Evolutionary conservation across 1,284 basidiomycete species (phyloP), one percentile per base, ranked within the genome.

Genomic region (Puccinia novopanici): DNA sequence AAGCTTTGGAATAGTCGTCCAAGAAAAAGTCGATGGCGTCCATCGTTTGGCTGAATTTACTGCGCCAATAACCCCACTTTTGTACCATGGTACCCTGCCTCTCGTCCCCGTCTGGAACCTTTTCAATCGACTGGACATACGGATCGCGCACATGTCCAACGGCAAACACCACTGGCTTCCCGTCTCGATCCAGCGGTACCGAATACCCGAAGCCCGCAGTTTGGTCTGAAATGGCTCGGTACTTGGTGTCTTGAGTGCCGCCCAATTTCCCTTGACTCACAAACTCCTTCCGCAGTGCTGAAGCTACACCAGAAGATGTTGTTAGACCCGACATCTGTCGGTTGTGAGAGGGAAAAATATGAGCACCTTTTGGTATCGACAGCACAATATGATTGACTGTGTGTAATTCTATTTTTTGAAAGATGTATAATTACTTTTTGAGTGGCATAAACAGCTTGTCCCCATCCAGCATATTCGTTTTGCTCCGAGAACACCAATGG

Each of bases 401-500:
- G 1, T 34, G 1, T n/a, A n/a, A n/a, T 34, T 34, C 4, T 34
- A 0, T 45, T 48, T n/a, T 34, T 24, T 48, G 50, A 0, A 22
- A 52, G 50, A 48, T 10, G 24, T 34, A 2, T 1, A 65, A 27
- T 8, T n/a, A 65, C 84, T 81, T 61, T 83, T 82, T 50, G 57
- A 22, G 83, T 83, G 37, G 85, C 84, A 61, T 83, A 85, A 19
- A 84, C 83, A 12, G 82, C 83, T 54, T 82, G 82, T 40, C 85
- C 85, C 85, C 85, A 85, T 70, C 85, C 85, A 59, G 85, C 84
- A 27, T 84, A 82, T 80, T 85, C 84, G n/a, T 83, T 82, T 82
- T 80, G 83, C 81, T 85, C 84, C 52, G 82, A 82, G 78, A 84
- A 85, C 19, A 81, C 63, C 61, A 84, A 67, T 30, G 83, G 84